Base-by-base conservation (phyloP, 2,329 filamentous ascomycete species). In the Chalara sp. region DNA sequence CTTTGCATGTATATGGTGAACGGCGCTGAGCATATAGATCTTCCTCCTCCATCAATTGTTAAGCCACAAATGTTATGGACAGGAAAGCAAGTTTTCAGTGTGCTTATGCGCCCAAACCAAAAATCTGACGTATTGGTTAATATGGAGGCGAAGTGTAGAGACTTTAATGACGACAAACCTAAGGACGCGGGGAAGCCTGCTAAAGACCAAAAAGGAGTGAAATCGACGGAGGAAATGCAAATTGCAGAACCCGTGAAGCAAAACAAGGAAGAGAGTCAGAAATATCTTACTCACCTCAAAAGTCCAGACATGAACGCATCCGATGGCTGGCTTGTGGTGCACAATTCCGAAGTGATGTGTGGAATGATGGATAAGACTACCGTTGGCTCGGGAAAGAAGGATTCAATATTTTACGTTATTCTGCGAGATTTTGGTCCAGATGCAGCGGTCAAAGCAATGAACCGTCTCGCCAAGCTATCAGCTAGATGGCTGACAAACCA, bases 341-440 rank as follows among this genome's bases (percentile, higher is more conserved):
- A 92, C 51, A 97, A 99, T 65, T 97, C 92, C 0, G 91, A 96
- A 67, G 84, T 97, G 55, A 95, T 99, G 88, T 97, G 92, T 64
- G 93, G 93, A 54, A 81, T 86, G 53, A 96, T 97, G 90, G 93
- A 99, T 73, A 99, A 99, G 70, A 87, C 89, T 1, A 97, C 91
- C 0, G 89, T 99, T n/a, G 93, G 93, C 60, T 84, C 89, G 5
- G 93, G 93, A 61, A 97, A 97, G 74, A 99, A 99, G 66, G 92
- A 96, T 66, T 96, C 91, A 0, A 84, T 99, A 21, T 99, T 97
- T 65, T 99, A 96, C 64, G 87, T 97, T 51, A 92, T 99, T 65
- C 81, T 97, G 60, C 81, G 93, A 74, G 93, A 99, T 72, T 99
- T 87, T 61, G 93, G 93, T 1, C 88, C 91, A 1, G 87, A 95